A percentile compares a stretch with the other conserved stretches of the same genome.
These are phyloP conservation scores for Combretum micranthum DNA, from an alignment of 345 rosid species.

Conservation along the genomic window DNA sequence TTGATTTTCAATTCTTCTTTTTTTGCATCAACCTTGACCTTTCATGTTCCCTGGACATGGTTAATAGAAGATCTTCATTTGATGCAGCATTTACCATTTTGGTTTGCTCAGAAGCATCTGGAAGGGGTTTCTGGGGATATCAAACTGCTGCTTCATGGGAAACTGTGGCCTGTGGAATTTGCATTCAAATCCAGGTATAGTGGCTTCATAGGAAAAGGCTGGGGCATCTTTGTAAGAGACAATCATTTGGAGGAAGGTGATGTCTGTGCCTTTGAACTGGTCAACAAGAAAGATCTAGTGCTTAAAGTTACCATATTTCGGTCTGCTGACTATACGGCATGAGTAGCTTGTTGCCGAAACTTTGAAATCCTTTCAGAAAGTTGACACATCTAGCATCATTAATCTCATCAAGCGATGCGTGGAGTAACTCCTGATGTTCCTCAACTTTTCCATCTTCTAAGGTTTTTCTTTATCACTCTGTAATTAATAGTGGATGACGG, in stretches of 20 bases:
- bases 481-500: too few species aligned
- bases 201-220: conserved; percentile 9
- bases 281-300: not conserved
- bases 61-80: not conserved
- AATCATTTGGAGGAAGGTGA: conserved; percentile 20
- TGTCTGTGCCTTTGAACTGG: conserved; percentile 18
- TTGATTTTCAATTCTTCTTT: not conserved
- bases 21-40: not conserved
- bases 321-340: not conserved
- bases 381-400: not conserved
- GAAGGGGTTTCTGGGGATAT: not conserved
- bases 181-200: not conserved
- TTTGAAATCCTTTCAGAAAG: not conserved
- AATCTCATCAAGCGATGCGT: too few species aligned
- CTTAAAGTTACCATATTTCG: conserved; percentile 14
- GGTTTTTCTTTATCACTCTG: too few species aligned
- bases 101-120: conserved; percentile 10
- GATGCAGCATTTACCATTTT: conserved; percentile 11
- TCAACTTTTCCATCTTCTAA: too few species aligned
- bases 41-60: not conserved
- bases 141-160: conserved; percentile 17
- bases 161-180: conserved; percentile 7
- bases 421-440: too few species aligned
- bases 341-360: not conserved
- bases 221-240: conserved; percentile 7